Percentiles rank a stretch among this genome's conserved stretches.
Evolutionary conservation across 2,329 filamentous ascomycete genomes (phyloP).

Genomic region (Colletotrichum sublineola): DNA sequence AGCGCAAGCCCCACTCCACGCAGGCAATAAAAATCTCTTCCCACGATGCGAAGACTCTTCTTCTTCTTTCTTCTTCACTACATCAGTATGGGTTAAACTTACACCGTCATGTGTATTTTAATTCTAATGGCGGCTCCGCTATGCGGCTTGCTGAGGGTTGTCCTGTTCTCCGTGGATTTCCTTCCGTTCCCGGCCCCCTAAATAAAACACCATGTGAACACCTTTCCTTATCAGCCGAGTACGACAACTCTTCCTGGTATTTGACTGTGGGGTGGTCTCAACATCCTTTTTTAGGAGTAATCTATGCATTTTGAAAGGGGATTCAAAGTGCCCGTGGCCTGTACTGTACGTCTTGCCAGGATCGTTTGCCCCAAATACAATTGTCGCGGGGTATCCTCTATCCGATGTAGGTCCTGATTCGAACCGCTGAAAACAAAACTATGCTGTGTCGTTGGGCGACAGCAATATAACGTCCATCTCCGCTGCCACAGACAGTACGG

Average conservation of each 20-base stretch:
- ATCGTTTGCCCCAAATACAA: too few relatives aligned
- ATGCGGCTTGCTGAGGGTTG: slow-evolving; percentile 69
- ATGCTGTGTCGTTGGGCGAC: not conserved
- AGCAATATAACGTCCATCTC: not conserved
- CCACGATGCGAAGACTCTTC: slow-evolving; percentile 13
- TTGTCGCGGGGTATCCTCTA: too few relatives aligned
- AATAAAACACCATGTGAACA: slow-evolving; percentile 57
- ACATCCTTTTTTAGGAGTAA: slow-evolving; percentile 49
- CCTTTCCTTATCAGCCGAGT: slow-evolving; percentile 63
- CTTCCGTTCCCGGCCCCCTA: slow-evolving; percentile 69
- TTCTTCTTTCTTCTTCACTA: slow-evolving; percentile 53
- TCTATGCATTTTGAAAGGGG: not conserved
- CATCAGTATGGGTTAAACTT: slow-evolving; percentile 62
- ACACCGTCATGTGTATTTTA: slow-evolving; percentile 66
- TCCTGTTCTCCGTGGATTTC: slow-evolving; percentile 60
- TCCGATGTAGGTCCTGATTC: not conserved
- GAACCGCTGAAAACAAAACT: not conserved
- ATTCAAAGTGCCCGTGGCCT: not conserved
- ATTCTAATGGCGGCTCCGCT: slow-evolving; percentile 64
- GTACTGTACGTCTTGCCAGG: too few relatives aligned
- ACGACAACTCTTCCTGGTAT: slow-evolving; percentile 56
- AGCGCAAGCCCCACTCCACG: slow-evolving; percentile 26
- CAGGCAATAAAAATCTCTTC: slow-evolving; percentile 40
- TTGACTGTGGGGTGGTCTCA: slow-evolving; percentile 66
- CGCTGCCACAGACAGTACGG: too few relatives aligned